phyloP scores from a whole-genome alignment of 2,329 filamentous ascomycete species.

The Arthroderma sp. region DNA sequence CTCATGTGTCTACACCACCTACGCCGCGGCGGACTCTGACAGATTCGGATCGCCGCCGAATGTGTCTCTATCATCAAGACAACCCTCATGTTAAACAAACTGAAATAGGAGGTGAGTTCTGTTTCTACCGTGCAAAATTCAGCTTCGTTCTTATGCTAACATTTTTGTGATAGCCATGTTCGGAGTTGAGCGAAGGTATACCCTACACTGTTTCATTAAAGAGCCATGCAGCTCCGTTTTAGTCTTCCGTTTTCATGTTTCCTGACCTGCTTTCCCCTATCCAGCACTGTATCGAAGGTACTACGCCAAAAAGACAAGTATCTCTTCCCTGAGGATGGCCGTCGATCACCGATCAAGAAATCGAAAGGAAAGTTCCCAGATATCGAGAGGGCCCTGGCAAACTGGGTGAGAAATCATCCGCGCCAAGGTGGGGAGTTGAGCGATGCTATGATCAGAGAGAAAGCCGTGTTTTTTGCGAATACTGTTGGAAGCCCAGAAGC shows the following conservation, averaged over 20 bases:
- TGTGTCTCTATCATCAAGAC: constrained; percentile 89
- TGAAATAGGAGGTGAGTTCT: constrained; percentile 63
- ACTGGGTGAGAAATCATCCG: constrained; percentile 74
- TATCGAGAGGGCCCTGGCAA: constrained; percentile 78
- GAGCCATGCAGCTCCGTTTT: not conserved
- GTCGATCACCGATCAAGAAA: constrained; percentile 65
- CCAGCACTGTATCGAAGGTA: constrained; percentile 96
- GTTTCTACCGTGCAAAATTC: not conserved
- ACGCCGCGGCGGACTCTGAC: constrained; percentile 79
- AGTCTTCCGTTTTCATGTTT: constrained; percentile 7
- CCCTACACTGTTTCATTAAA: constrained; percentile 4
- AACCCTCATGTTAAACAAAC: constrained; percentile 87
- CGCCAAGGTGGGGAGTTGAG: constrained; percentile 60
- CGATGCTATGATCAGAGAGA: constrained; percentile 72
- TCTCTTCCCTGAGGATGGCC: constrained; percentile 66
- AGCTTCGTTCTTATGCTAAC: constrained; percentile 1
- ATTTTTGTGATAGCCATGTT: constrained; percentile 52
- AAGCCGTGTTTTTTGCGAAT: constrained; percentile 67
- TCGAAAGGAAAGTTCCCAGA: constrained; percentile 76
- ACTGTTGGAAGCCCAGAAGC: constrained; percentile 59
- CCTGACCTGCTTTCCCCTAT: constrained; percentile 9
- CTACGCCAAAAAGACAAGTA: constrained; percentile 91
- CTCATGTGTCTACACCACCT: constrained; percentile 21
- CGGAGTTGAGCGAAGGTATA: constrained; percentile 92
- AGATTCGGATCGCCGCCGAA: constrained; percentile 74